Base-by-base conservation (phyloP, 805 yeast genomes). In the Suhomyces xylopsoci region DNA sequence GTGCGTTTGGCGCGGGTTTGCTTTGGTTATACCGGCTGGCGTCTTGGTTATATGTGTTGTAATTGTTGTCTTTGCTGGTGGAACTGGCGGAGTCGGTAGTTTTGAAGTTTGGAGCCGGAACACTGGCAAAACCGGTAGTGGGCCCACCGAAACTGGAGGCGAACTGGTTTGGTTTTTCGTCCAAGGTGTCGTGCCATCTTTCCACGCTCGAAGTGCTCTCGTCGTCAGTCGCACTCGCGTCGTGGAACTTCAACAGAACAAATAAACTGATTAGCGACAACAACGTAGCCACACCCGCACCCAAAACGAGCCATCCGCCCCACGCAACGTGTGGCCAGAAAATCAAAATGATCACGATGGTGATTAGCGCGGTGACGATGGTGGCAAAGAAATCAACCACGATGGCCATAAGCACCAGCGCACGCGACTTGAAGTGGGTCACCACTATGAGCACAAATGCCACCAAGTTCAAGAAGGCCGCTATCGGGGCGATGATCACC, bases 251-350 rank as follows among this genome's bases (percentile, higher is more conserved):
- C 45, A 47, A 48, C 14, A 55, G 38, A 15, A 72, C 52, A 48
- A 80, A 74, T 28, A 80, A 69, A 42, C 82, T 65, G 5, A 87
- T 80, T 2, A 85, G 54, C 1, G 83, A 68, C 2, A 83, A 50
- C 53, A 88, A 69, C 51, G 78, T 76, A 50, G 84, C 67, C 0
- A 76, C 85, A 10, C 88, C 86, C 3, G 89, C 79, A 1, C 87
- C 90, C 26, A 87, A 77, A 61, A 85, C 73, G 32, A 85, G 64
- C 92, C 93, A 88, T 7, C 85, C 77, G n/a, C 84, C 77, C 92
- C 92, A 88, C 6, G 76, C 68, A 15, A 85, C 75, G 55, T 84
- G 73, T 7, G 94, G 94, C 59, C 75, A 79, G 64, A 85, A 88
- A 14, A 82, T 69, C 48, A 88, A 60, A 38, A 87, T 76, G 0